Conservation (phyloP, 331 rosid genomes). For the Arachis monticola region DNA sequence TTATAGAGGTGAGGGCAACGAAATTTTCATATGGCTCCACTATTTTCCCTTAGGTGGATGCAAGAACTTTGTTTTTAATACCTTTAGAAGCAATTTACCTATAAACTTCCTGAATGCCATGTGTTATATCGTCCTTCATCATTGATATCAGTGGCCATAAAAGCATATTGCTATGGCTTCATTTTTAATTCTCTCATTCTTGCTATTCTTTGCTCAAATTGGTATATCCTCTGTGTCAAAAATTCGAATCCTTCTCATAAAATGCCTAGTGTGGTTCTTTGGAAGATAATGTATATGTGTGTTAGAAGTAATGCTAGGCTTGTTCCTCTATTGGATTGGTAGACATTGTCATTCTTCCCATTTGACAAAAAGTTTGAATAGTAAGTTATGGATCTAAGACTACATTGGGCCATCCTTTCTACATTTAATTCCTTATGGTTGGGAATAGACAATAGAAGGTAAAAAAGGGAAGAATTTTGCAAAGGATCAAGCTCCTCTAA, state of each 20-base stretch:
- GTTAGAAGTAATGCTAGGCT: neutral
- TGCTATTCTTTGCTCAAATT: neutral
- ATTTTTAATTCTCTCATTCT: neutral
- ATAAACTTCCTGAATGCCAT: conserved; percentile 17
- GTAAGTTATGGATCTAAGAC: neutral
- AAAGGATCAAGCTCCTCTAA: no score
- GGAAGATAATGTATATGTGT: neutral
- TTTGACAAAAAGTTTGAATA: neutral
- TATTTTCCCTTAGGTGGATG: neutral
- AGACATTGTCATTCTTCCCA: neutral
- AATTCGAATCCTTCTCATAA: neutral
- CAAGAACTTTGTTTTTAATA: conserved; percentile 9
- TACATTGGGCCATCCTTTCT: neutral
- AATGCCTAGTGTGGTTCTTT: neutral
- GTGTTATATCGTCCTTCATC: conserved; percentile 19
- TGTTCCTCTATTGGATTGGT: neutral
- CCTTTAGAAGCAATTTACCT: conserved; percentile 9
- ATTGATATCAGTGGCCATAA: neutral
- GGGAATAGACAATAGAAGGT: neutral
- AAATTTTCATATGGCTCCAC: conserved; percentile 13
- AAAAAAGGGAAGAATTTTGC: neutral
- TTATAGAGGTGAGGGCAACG: neutral
- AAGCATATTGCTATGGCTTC: neutral
- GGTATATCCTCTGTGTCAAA: neutral
- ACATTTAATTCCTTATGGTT: neutral